Base-by-base conservation (phyloP, 371 early-diverging fungal genomes). In the Haplosporangium sp. region DNA sequence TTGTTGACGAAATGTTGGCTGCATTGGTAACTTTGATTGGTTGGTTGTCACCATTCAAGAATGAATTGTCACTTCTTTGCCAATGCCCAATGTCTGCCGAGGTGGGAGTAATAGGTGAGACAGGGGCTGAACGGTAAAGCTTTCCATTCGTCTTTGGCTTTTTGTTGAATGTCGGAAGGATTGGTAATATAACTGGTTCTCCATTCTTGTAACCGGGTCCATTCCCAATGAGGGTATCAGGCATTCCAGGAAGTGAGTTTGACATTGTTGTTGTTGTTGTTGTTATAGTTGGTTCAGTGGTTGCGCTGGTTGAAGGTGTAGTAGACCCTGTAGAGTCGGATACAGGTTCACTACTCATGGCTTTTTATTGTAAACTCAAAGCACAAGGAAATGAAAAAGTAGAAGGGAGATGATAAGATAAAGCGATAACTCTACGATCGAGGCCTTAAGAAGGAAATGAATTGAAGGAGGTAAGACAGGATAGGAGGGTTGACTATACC, bases 201-300 rank as follows among this genome's bases (percentile, higher is more conserved):
- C 81, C 81, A 64, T 81, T 74, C 69, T 74, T 67, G 62, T 81
- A 81, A 15, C 81, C 81, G 8, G 81, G 81, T 34, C 81, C 81
- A 55, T 81, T 71, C 52, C 81, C 81, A 38, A 81, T 81, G 61
- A 81, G 50, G 0, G 78, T 73, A 10, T 59, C 57, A 20, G 71
- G 56, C 72, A 81, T 74, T 38, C 72, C 77, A 15, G 72, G 69
- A 5, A 77, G 53, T 4, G 63, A 47, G 53, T 64, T 11, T 40
- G 56, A 27, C 55, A 15, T 40, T 39, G 19, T 39, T 13, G 8
- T 13, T 35, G 8, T 13, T 35, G 38, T 9, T 48, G 44, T 27
- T 61, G 59, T 44, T 56, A 39, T 17, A 39, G 59, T 42, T 10
- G 42, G 61, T 37, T 40, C 45, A 11, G 15, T 11, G 27, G 48